A percentile compares a stretch with the other conserved stretches of the same genome.
phyloP scores from a whole-genome alignment of 148 eudicot species.

The Chenopodium suecicum region DNA sequence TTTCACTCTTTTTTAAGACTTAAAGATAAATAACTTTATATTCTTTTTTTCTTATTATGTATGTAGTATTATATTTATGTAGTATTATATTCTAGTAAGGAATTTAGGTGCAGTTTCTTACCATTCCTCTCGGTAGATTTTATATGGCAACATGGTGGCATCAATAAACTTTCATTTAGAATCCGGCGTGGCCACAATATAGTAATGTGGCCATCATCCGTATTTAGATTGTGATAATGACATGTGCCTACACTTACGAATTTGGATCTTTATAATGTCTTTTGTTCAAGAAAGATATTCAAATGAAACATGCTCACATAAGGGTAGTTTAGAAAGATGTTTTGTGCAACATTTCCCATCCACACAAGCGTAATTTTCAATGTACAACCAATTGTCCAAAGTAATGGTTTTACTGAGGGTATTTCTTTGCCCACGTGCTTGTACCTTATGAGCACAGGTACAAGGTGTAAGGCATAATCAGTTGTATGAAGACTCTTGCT shows the following conservation, averaged over 20 bases:
- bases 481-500: no score
- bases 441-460: no score
- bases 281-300: background rate
- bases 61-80: background rate
- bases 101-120: background rate
- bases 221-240: no score
- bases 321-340: background rate
- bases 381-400: no score
- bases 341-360: background rate
- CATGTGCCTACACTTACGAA: background rate
- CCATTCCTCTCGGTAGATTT: background rate
- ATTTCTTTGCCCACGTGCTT: no score
- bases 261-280: background rate
- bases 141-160: background rate
- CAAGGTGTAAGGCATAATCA: no score
- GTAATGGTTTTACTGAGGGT: no score
- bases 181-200: background rate
- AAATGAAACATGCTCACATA: background rate
- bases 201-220: background rate
- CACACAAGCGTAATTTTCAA: background rate
- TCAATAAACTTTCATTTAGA: background rate
- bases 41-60: background rate
- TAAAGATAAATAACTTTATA: background rate
- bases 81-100: background rate
- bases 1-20: background rate